Evolutionary conservation across 768 basidiomycete species (phyloP).

Genomic region (Pleurotus citrinopileatus): DNA sequence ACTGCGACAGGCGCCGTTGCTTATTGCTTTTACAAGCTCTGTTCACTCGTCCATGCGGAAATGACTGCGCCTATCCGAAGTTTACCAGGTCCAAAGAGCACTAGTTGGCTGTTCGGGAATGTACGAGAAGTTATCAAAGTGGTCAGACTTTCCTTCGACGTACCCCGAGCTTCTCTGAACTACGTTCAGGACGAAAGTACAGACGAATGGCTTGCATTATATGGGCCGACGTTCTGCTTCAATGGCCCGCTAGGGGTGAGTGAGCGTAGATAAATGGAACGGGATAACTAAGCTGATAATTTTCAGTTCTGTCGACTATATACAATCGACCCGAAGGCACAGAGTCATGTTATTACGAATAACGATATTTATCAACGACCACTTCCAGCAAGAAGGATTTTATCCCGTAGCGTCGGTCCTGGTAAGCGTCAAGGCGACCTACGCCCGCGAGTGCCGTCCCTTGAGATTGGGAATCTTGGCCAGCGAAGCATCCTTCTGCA

Average conservation of each 20-base stretch:
- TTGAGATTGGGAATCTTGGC: conserved; percentile 18
- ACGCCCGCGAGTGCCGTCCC: not conserved
- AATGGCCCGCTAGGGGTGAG: conserved; percentile 5
- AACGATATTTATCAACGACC: conserved; percentile 44
- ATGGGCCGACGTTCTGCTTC: conserved; percentile 4
- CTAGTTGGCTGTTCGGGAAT: conserved; percentile 5
- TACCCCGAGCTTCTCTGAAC: not conserved
- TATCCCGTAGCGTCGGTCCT: conserved; percentile 27
- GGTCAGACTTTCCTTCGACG: not conserved
- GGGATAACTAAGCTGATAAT: not conserved
- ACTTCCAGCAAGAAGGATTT: conserved; percentile 18
- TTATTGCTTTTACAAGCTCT: not conserved
- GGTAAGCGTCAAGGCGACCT: conserved; percentile 11
- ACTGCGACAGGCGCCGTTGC: not conserved
- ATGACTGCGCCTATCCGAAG: not conserved
- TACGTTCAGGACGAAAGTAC: not conserved
- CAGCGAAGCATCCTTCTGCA: conserved; percentile 13
- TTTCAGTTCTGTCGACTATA: conserved; percentile 28
- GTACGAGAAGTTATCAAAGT: not conserved
- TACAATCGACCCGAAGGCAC: conserved; percentile 45
- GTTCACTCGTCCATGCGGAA: not conserved
- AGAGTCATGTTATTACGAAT: conserved; percentile 49
- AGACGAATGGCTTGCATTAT: not conserved
- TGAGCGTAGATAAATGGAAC: not conserved
- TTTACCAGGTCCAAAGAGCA: conserved; percentile 6